A percentile compares a stretch with the other conserved stretches of the same genome.
phyloP scores from a whole-genome alignment of 1,284 basidiomycete species.

The Phylloboletellus chloephorus region DNA sequence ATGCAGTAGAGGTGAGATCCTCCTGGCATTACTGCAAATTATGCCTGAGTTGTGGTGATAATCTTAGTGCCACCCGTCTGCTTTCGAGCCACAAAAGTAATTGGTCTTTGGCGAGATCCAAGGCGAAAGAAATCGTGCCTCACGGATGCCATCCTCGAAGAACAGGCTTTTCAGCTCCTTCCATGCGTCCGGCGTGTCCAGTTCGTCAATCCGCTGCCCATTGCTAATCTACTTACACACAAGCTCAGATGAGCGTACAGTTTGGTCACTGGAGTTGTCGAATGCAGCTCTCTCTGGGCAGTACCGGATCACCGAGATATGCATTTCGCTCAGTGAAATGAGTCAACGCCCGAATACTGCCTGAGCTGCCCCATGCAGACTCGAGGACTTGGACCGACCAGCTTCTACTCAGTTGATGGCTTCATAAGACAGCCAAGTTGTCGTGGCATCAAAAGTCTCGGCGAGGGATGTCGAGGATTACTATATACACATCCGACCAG shows the following conservation, averaged over 20 bases:
- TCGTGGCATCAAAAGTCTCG: no score
- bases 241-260: background rate
- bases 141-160: conserved; percentile 68
- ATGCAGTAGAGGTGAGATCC: conserved; percentile 41
- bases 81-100: no score
- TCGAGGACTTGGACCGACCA: conserved; percentile 45
- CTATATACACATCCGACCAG: background rate
- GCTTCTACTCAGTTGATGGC: conserved; percentile 54
- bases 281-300: conserved; percentile 52
- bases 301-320: conserved; percentile 53
- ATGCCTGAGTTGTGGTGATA: no score
- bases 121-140: no score
- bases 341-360: conserved; percentile 25
- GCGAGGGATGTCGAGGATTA: no score
- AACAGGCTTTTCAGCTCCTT: conserved; percentile 62
- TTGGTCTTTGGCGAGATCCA: no score
- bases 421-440: conserved; percentile 1
- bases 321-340: conserved; percentile 49
- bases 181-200: conserved; percentile 70
- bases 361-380: background rate
- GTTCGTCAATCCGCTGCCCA: conserved; percentile 58
- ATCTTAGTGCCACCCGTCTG: no score
- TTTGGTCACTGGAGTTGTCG: conserved; percentile 2
- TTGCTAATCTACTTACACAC: conserved; percentile 73
- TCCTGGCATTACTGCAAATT: conserved; percentile 16